Evolutionary conservation across 225 moss, liverwort and hornwort genomes (phyloP), one percentile per base, ranked within the genome.

Genomic region (Marchantia polymorpha): DNA sequence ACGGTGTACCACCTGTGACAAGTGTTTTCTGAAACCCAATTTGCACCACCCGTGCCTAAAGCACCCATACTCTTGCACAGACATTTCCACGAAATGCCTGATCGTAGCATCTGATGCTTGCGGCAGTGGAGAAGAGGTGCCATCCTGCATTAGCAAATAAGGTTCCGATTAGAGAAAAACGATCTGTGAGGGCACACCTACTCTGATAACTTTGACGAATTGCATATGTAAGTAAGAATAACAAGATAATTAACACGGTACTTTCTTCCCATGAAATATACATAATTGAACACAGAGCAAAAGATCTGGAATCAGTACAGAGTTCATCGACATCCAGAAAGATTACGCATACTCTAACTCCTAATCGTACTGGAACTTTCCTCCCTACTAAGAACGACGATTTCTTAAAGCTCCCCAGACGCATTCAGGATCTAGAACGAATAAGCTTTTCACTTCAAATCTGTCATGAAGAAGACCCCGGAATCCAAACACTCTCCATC

Each of bases 131-230:
- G 58, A 52, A 72, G 56, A 52, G 77, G 81, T 25, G 66, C 73
- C 84, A 81, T 84, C n/a, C 77, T 84, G 74, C 67, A 75, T 29
- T 5, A 17, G 26, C 73, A 52, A 22, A 73, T 8, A 51, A 70
- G 19, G 14, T 17, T 49, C 6, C 70, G 16, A 64, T 48, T 48
- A 19, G 11, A 19, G 7, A 48, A 4, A 70, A 70, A 49, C 8
- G 17, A 8, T 22, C 14, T 49, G 70, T 13, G 19, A 70, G n/a
- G 17, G 4, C 46, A 49, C 0, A 47, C 47, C 14, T 70, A 19
- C 48, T 0, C 19, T 47, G 47, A 47, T 70, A 2, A 66, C 26
- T 10, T 29, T 12, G 67, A 12, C 31, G 25, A 30, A 9, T 29
- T 11, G 30, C 0, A 27, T 29, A 67, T 29, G 39, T 39, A 39